Evolutionary conservation across 352 stramenopile species (phyloP).

Genomic region (Bremia lactucae): DNA sequence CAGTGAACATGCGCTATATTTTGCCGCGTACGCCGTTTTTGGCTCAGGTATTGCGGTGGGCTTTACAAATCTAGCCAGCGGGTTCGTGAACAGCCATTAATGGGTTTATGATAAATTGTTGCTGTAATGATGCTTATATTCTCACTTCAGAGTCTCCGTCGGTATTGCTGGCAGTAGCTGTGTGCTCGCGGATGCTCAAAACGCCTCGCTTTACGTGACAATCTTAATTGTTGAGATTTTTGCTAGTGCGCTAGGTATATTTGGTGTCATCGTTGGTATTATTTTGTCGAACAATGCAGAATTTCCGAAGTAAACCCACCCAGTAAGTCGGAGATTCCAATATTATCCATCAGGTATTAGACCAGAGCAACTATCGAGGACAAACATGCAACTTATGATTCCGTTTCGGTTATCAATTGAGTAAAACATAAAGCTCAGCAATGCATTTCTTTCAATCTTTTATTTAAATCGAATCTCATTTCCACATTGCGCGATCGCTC

Average conservation of each 20-base stretch:
- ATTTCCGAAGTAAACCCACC: conserved; percentile 77
- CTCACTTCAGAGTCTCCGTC: conserved; percentile 84
- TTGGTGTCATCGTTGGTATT: conserved; percentile 97
- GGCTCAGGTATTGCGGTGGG: conserved; percentile 94
- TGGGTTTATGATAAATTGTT: no score
- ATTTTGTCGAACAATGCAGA: conserved; percentile 96
- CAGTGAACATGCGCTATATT: conserved; percentile 83
- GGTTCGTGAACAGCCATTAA: no score
- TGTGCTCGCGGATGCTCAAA: conserved; percentile 97
- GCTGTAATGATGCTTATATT: background rate
- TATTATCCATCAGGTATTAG: conserved; percentile 1
- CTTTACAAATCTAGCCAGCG: conserved; percentile 96
- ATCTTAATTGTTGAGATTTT: conserved; percentile 99
- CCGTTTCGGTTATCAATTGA: background rate
- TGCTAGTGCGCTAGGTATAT: conserved; percentile 96
- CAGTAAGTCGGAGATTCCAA: background rate
- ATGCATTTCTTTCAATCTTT: conserved; percentile 21
- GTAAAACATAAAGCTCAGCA: conserved; percentile 22
- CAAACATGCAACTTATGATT: no score
- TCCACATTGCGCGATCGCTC: conserved; percentile 77
- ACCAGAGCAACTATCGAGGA: no score
- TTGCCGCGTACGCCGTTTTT: conserved; percentile 97
- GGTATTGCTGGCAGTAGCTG: conserved; percentile 96
- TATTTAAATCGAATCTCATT: conserved; percentile 19
- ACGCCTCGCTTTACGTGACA: conserved; percentile 97